Evolutionary conservation across 2,329 filamentous ascomycete species (phyloP), one percentile per base, ranked within the genome.

Genomic region (Trichocomaceae sp.): DNA sequence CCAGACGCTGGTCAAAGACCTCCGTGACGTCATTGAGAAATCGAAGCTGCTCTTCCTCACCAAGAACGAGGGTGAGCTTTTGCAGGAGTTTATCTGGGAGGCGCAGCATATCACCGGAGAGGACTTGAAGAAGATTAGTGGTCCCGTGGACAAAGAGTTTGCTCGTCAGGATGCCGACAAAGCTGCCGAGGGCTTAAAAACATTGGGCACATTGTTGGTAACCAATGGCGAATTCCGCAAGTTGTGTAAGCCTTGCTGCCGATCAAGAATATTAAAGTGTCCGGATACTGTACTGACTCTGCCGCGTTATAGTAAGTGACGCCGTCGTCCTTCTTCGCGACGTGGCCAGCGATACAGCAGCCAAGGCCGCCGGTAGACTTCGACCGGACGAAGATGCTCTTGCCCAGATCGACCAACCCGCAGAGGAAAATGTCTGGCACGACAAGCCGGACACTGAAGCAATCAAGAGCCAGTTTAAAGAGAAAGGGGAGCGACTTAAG

Each of bases 21-120:
- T 93, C 55, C 84, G 83, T 58, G 79, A 88, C 52, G 89, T 96
- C 50, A 84, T 99, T 46, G 83, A 87, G 64, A 83, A 93, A 69
- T 87, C 92, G 56, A 95, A 96, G 77, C 75, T 84, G 55, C 80
- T 99, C 12, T 76, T 97, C 8, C 78, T 99, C 23, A 87, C 86
- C 75, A 99, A 97, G 81, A 99, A 99, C 69, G 83, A 96, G 57
- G 93, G 91, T 67, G 90, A 99, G 66, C 75, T 97, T 56, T 77
- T 99, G 19, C 93, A 99, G 69, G 91, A 99, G 66, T 97, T 99
- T 73, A 89, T 97, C 73, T 99, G 88, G 87, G 88, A 96, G 69
- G 91, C 90, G 0, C 84, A 90, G 67, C 81, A 87, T 47, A 84
- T 93, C 59, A 82, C 84, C 52, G 75, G 82, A 55, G 84, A 79